Evolutionary conservation across 441 rosid species (phyloP), one percentile per base, ranked within the genome.

Genomic region (Pelargonium fulgidum): DNA sequence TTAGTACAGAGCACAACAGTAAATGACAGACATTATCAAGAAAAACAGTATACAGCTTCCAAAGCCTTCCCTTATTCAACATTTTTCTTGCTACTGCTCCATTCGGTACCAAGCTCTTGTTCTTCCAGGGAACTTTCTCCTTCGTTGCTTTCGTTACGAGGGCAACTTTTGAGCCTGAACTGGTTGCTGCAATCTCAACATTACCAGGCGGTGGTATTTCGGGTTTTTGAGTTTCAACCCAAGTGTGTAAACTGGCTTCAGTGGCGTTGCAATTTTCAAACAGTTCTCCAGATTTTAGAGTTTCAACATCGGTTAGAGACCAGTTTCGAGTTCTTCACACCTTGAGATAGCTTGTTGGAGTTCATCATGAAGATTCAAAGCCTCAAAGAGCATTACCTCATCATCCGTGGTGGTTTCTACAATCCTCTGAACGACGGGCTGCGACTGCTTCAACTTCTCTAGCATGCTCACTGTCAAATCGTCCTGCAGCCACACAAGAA

Each of bases 391-490:
- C 76, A 87, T 75, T 11, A 77, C 85, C 67, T 92, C 98, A 4
- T 92, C 93, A 5, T 87, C 88, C 11, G 77, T 77, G 54, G 90
- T 88, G 84, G 86, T 84, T 75, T 92, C 89, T 76, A 92, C 84
- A 76, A 92, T 81, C 81, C 87, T 82, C 64, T 87, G 86, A 74
- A 92, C 79, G 67, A 79, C 74, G 10, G 89, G 83, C 66, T 85
- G 92, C 0, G 87, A 85, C 69, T 85, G 88, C 80, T 84, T 90
- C 82, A 93, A 88, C 73, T 92, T 87, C 83, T 87, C 93, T 77
- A 87, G 50, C 76, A 92, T 58, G 81, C 88, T 87, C 68, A 74
- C 76, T 2, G 81, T 83, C 69, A 92, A 73, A 68, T 92, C 98
- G 20, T 87, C 98, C 96, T 92, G 36, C 36, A 29, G 81, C 66